phyloP scores from a whole-genome alignment of 768 basidiomycete genomes.

The Tylopilus vinaceipallidus region DNA sequence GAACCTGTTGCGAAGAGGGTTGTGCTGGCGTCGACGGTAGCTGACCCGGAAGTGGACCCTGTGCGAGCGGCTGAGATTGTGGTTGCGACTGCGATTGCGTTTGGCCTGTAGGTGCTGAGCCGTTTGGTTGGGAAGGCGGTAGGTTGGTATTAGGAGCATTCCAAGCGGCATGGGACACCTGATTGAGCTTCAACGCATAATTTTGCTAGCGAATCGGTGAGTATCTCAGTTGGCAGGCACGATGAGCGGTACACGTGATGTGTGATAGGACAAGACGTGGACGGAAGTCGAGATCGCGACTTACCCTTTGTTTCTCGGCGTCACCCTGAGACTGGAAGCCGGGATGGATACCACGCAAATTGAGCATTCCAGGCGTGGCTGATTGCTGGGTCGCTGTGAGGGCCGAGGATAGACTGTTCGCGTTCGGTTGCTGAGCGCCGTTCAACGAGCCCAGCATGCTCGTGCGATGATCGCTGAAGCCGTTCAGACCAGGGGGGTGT shows the following conservation, averaged over 20 bases:
- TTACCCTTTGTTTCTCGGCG: slow-evolving; percentile 66
- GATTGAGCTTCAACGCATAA: slow-evolving; percentile 63
- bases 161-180: slow-evolving; percentile 63
- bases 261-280: slow-evolving; percentile 5
- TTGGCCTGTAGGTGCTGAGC: slow-evolving; percentile 21
- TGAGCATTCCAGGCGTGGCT: slow-evolving; percentile 67
- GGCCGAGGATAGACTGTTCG: slow-evolving; percentile 22
- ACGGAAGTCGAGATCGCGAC: slow-evolving; percentile 25
- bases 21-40: slow-evolving; percentile 21
- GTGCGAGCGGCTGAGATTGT: slow-evolving; percentile 24
- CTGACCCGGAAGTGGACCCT: slow-evolving; percentile 21
- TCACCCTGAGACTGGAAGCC: slow-evolving; percentile 59
- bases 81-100: slow-evolving; percentile 24
- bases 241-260: background rate
- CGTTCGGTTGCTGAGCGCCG: slow-evolving; percentile 23
- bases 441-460: slow-evolving; percentile 52
- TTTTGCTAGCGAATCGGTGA: slow-evolving; percentile 44
- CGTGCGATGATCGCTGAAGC: slow-evolving; percentile 56
- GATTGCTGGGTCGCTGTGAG: slow-evolving; percentile 46
- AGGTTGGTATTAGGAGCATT: slow-evolving; percentile 54
- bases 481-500: slow-evolving; percentile 80
- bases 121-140: slow-evolving; percentile 31
- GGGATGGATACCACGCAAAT: slow-evolving; percentile 40
- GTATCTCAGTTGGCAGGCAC: background rate
- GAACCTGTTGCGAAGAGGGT: slow-evolving; percentile 30